Percentiles rank a stretch among this genome's conserved stretches.
Evolutionary conservation across 2,329 filamentous ascomycete genomes (phyloP).

Genomic region (Nigrospora oryzae): DNA sequence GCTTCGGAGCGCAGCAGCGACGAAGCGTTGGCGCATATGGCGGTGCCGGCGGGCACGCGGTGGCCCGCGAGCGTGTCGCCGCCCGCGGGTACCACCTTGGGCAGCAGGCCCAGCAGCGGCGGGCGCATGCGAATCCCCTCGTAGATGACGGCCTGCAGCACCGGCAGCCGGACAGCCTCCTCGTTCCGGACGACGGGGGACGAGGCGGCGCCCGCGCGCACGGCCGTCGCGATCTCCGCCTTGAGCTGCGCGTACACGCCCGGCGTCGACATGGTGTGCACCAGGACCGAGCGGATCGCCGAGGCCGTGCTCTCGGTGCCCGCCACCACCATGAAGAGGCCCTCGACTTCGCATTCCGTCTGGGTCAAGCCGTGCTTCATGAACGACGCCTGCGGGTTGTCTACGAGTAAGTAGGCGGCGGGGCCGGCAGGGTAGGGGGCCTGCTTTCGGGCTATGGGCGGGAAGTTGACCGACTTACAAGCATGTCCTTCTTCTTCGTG

Average conservation of each 20-base stretch:
- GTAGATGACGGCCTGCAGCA: constrained; percentile 25
- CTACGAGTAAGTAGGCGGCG: not conserved
- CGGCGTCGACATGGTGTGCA: constrained; percentile 35
- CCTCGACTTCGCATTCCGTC: constrained; percentile 9
- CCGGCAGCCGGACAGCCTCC: constrained; percentile 19
- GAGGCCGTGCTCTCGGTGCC: constrained; percentile 44
- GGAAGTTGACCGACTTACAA: constrained; percentile 18
- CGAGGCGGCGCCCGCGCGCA: constrained; percentile 14
- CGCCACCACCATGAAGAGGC: constrained; percentile 23
- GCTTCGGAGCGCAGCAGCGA: not conserved
- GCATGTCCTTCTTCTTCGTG: constrained; percentile 37
- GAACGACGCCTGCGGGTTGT: constrained; percentile 10
- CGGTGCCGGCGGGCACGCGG: not conserved
- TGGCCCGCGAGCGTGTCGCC: constrained; percentile 16
- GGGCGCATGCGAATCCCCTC: constrained; percentile 26
- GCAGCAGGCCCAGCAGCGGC: constrained; percentile 19
- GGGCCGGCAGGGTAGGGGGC: not conserved
- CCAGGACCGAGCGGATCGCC: constrained; percentile 34
- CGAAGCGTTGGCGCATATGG: not conserved
- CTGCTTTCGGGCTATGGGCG: too few relatives aligned
- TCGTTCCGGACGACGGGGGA: constrained; percentile 18
- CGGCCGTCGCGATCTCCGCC: constrained; percentile 31
- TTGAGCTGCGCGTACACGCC: constrained; percentile 30
- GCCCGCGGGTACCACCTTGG: constrained; percentile 17
- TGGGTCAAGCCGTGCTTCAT: constrained; percentile 9